Evolutionary conservation across 1,284 basidiomycete genomes (phyloP), one percentile per base, ranked within the genome.

Genomic region (Pyrrhoderma noxium): DNA sequence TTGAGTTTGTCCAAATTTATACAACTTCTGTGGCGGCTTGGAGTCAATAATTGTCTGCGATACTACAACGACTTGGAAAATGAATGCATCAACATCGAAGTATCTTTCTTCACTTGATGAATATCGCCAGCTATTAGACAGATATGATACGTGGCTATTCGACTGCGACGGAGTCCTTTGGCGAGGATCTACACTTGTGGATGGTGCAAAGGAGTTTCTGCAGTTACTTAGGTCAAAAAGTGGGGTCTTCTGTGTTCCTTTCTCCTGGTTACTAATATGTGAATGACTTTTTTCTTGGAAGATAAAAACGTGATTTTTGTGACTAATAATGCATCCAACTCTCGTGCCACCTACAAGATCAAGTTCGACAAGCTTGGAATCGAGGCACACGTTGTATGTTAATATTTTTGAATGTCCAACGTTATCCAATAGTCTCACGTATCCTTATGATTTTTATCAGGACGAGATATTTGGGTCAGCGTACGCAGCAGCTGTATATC

Each of bases 261-360:
- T 22, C n/a, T 49, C 18, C 48, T n/a, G 14, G 13, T 25, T 31
- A 5, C 11, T 31, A 31, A 31, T 5, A 31, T 11, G 27, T 31
- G 27, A 5, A 31, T 31, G 27, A 31, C n/a, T n/a, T n/a, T n/a
- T n/a, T n/a, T n/a, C n/a, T 31, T 39, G 36, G 35, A 62, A 85
- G 90, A 86, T 49, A 99, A 98, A 74, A 80, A 80, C 53, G 72
- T 99, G 47, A 73, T 98, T 37, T 99, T 98, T 65, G 93, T 98
- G 37, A 97, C 94, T 25, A 98, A 98, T 72, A 99, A 98, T 65
- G 95, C 95, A n/a, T 93, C 86, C 44, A 94, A 95, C 70, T 94
- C 91, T 9, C 74, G 95, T 48, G 79, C 73, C 65, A 84, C 74
- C 62, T 94, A 94, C 76, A 92, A 92, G 71, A 75, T 76, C 47